These are phyloP conservation scores for Picochlorum sp. DNA, from an alignment of 139 green algal species.

Conservation along the genomic window DNA sequence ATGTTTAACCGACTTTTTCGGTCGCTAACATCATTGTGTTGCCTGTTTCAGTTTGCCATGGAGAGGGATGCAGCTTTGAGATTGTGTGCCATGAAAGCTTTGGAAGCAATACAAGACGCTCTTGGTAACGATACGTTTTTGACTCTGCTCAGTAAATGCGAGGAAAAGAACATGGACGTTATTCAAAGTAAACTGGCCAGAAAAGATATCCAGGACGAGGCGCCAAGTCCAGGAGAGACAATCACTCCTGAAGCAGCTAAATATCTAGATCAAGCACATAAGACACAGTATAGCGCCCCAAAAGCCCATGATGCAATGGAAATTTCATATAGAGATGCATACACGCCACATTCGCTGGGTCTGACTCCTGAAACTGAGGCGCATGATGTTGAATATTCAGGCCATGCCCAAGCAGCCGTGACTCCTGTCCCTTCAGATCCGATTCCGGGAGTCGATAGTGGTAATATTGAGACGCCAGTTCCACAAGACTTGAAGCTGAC, in stretches of 20 bases:
- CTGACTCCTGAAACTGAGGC: constrained; percentile 10
- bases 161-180: constrained; percentile 19
- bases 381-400: not conserved
- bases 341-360: constrained; percentile 24
- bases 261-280: too few relatives aligned
- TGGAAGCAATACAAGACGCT: too few relatives aligned
- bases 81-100: too few relatives aligned
- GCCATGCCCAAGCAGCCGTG: not conserved
- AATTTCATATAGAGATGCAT: constrained; percentile 15
- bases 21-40: too few relatives aligned
- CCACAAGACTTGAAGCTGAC: not conserved
- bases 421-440: not conserved
- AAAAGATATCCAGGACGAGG: too few relatives aligned
- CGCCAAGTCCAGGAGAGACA: too few relatives aligned
- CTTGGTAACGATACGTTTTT: not conserved
- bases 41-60: too few relatives aligned
- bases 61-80: too few relatives aligned
- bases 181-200: too few relatives aligned
- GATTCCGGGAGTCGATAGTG: not conserved
- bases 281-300: too few relatives aligned
- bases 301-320: not conserved
- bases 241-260: too few relatives aligned
- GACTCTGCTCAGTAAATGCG: not conserved
- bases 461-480: not conserved
- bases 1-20: not conserved